phyloP scores from a whole-genome alignment of 2,329 filamentous ascomycete genomes.

The Hansfordia pulvinata region DNA sequence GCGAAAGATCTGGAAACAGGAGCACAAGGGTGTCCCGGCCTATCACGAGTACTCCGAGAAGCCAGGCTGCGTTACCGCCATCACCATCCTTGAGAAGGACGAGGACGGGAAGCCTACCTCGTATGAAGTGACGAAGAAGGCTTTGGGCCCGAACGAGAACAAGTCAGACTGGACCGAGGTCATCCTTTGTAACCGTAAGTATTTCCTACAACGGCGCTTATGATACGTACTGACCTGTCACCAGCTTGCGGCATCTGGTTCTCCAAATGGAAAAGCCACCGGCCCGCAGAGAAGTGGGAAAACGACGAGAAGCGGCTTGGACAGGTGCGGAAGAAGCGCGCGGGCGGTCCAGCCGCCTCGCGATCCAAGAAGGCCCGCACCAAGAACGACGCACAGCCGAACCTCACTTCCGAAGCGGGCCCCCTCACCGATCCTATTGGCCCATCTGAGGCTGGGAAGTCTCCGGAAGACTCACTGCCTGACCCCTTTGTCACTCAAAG shows the following conservation, averaged over 20 bases:
- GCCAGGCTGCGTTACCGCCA: slow-evolving; percentile 59
- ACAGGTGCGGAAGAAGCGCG: slow-evolving; percentile 35
- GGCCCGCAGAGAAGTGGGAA: slow-evolving; percentile 75
- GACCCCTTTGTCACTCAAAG: slow-evolving; percentile 5
- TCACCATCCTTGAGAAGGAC: slow-evolving; percentile 53
- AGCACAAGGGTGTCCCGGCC: slow-evolving; percentile 54
- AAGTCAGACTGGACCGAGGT: slow-evolving; percentile 56
- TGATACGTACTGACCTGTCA: slow-evolving; percentile 13
- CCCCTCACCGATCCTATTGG: slow-evolving; percentile 38
- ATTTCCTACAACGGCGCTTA: background rate
- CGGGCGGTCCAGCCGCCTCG: slow-evolving; percentile 23
- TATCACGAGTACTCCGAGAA: slow-evolving; percentile 60
- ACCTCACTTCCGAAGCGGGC: slow-evolving; percentile 39
- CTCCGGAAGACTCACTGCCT: slow-evolving; percentile 10
- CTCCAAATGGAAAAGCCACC: slow-evolving; percentile 72
- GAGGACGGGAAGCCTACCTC: slow-evolving; percentile 45
- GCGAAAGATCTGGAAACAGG: slow-evolving; percentile 82
- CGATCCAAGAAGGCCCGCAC: slow-evolving; percentile 33
- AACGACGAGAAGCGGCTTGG: slow-evolving; percentile 40
- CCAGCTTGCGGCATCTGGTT: slow-evolving; percentile 87
- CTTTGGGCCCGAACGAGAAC: slow-evolving; percentile 45
- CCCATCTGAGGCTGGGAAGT: slow-evolving; percentile 24
- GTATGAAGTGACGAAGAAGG: slow-evolving; percentile 71
- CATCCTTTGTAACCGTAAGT: slow-evolving; percentile 77
- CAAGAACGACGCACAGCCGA: slow-evolving; percentile 29